Percentiles rank a stretch among this genome's conserved stretches.
phyloP scores from a whole-genome alignment of 2,329 filamentous ascomycete species.

The Aureobasidium melanogenum region DNA sequence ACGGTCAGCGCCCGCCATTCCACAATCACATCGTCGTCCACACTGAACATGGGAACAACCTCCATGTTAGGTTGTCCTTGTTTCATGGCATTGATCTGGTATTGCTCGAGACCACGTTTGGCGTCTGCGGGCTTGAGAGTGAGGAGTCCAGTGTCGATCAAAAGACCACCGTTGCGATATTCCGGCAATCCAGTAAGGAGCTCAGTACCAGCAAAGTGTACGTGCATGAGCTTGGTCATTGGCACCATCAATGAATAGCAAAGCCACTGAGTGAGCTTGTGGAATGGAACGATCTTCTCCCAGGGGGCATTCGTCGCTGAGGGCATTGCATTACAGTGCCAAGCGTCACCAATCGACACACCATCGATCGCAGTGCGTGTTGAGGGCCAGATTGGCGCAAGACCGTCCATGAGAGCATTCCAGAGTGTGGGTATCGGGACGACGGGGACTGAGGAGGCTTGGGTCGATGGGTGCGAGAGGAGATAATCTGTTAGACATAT shows the following conservation, averaged over 20 bases:
- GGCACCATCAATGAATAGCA: constrained; percentile 90
- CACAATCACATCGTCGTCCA: constrained; percentile 68
- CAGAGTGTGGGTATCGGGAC: constrained; percentile 81
- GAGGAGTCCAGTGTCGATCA: constrained; percentile 76
- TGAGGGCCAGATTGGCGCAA: constrained; percentile 80
- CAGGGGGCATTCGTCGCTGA: constrained; percentile 58
- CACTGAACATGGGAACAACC: constrained; percentile 63
- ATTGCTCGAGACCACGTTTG: constrained; percentile 62
- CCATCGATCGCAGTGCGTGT: constrained; percentile 83
- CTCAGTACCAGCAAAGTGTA: constrained; percentile 75
- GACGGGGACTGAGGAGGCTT: constrained; percentile 80
- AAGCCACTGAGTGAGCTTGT: constrained; percentile 92
- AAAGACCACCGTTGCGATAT: constrained; percentile 83
- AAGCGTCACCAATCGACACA: constrained; percentile 82
- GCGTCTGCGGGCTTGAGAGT: constrained; percentile 63
- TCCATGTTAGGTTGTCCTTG: constrained; percentile 64
- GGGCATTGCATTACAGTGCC: constrained; percentile 84
- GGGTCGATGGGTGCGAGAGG: constrained; percentile 82
- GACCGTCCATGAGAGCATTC: constrained; percentile 79
- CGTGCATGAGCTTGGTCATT: constrained; percentile 70
- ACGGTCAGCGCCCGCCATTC: constrained; percentile 72
- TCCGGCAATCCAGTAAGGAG: constrained; percentile 82
- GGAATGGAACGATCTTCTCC: constrained; percentile 82
- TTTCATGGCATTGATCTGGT: constrained; percentile 60
- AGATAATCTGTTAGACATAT: constrained; percentile 61